Percentiles rank a stretch among this genome's conserved stretches.
Conservation (phyloP, 2,329 filamentous ascomycete genomes). For the Claviceps fusiformis region DNA sequence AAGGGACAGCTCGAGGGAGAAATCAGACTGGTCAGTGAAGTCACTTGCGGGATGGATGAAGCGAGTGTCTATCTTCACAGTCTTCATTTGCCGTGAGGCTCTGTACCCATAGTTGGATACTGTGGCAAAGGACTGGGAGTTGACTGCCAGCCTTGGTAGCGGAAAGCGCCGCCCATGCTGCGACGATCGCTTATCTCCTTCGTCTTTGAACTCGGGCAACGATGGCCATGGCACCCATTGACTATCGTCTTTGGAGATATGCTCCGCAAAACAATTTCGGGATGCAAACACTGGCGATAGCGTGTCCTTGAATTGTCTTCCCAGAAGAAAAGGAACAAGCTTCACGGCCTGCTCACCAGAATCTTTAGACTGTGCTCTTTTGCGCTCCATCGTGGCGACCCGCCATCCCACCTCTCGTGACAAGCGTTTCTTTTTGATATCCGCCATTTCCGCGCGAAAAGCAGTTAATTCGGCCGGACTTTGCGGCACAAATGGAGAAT, state of each 20-base stretch:
- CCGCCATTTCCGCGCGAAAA: conserved; percentile 17
- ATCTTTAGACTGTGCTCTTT: conserved; percentile 5
- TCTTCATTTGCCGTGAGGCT: conserved; percentile 15
- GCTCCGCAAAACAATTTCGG: conserved; percentile 20
- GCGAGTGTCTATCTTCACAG: conserved; percentile 10
- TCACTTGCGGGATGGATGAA: conserved; percentile 7
- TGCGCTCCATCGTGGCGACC: conserved; percentile 9
- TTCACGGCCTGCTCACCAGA: background rate
- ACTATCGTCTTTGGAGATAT: conserved; percentile 6
- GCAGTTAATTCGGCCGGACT: conserved; percentile 20
- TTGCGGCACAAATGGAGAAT: conserved; percentile 24
- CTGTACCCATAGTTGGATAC: conserved; percentile 10
- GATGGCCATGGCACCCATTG: conserved; percentile 20
- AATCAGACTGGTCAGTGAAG: conserved; percentile 1
- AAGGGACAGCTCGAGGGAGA: background rate
- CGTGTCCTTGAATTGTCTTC: conserved; percentile 15
- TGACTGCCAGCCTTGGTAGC: conserved; percentile 16
- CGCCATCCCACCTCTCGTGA: conserved; percentile 12
- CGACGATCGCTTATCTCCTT: conserved; percentile 17
- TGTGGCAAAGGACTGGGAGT: conserved; percentile 5
- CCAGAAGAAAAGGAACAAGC: conserved; percentile 13
- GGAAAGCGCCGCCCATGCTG: conserved; percentile 18
- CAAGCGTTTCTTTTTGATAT: conserved; percentile 14
- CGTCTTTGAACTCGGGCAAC: conserved; percentile 22
- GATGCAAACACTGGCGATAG: conserved; percentile 21